Base-by-base conservation (phyloP, 179 eudicot species). In the Amaranthus tricolor region DNA sequence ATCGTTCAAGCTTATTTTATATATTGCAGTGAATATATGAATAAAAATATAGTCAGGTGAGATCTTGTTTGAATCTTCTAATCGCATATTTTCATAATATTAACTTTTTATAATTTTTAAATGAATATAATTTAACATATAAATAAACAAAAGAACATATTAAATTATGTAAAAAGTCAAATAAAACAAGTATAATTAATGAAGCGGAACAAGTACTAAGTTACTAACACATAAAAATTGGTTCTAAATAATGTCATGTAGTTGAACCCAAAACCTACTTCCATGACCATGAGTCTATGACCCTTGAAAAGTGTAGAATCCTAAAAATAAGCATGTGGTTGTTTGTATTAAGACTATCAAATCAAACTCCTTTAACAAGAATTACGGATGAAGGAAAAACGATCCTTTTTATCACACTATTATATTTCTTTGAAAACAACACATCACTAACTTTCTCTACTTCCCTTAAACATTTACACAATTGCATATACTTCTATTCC, bases 321-420 rank as follows among this genome's bases (percentile, higher is more conserved):
- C 66, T 62, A 76, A 61, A 76, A 53, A n/a, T 59, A 71, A 56
- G 49, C 68, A 72, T 73, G 69, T 73, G 68, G 68, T 67, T 47
- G 53, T 56, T 43, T 74, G 78, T 64, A 74, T 43, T 40, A 12
- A 47, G 48, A 45, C 58, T 52, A 56, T 48, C 59, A 63, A 76
- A 70, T 70, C 75, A 66, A 71, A 65, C 50, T n/a, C 12, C 50
- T 59, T 48, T 44, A 50, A 52, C 76, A 74, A 71, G 59, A 53
- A 75, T 80, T 80, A 71, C 63, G 76, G 79, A 75, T 80, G 13
- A 80, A 80, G 82, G 73, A 70, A 80, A 72, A 71, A n/a, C 6
- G 70, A 80, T 76, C 5, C 31, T 62, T 57, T 17, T 54, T 48
- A 47, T 11, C 60, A 68, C 40, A 24, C 49, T 19, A 52, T 61